A percentile compares a stretch with the other conserved stretches of the same genome.
Conservation (phyloP, 768 basidiomycete genomes). For the Scleroderma bovista region DNA sequence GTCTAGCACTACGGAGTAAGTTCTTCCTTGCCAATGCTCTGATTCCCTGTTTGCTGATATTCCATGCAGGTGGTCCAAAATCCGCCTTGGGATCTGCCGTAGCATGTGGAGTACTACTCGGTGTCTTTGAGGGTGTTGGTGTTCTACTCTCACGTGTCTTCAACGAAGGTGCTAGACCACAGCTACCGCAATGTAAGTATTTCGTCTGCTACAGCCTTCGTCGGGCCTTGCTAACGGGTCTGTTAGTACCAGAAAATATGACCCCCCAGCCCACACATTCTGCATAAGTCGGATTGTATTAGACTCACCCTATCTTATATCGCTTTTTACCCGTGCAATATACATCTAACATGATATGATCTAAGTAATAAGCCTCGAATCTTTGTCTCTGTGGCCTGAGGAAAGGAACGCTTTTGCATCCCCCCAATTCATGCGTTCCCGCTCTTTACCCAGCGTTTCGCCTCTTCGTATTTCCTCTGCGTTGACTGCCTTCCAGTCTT, state of each 20-base stretch:
- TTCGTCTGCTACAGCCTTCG: neutral
- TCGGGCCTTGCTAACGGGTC: slow-evolving; percentile 3
- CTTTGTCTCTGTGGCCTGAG: neutral
- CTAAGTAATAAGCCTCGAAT: too few relatives aligned
- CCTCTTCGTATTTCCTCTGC: slow-evolving; percentile 66
- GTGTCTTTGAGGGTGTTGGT: slow-evolving; percentile 93
- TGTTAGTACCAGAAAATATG: slow-evolving; percentile 51
- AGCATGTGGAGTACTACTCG: slow-evolving; percentile 92
- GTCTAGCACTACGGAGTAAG: slow-evolving; percentile 89
- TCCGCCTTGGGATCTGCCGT: slow-evolving; percentile 90
- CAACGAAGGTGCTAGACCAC: slow-evolving; percentile 75
- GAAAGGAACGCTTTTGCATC: slow-evolving; percentile 38
- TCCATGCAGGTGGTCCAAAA: slow-evolving; percentile 75
- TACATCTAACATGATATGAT: slow-evolving; percentile 10
- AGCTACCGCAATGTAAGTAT: slow-evolving; percentile 69
- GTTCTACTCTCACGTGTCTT: slow-evolving; percentile 87
- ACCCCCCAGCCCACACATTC: slow-evolving; percentile 43
- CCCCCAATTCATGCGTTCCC: slow-evolving; percentile 72
- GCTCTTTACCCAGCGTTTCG: slow-evolving; percentile 53
- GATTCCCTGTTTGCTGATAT: slow-evolving; percentile 8
- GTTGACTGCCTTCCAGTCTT: slow-evolving; percentile 73
- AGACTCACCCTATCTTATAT: slow-evolving; percentile 38
- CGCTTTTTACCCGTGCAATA: slow-evolving; percentile 31
- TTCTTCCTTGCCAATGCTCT: slow-evolving; percentile 13
- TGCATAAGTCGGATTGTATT: slow-evolving; percentile 38